phyloP scores from a whole-genome alignment of 2,329 filamentous ascomycete genomes.

The Talaromyces sp. region DNA sequence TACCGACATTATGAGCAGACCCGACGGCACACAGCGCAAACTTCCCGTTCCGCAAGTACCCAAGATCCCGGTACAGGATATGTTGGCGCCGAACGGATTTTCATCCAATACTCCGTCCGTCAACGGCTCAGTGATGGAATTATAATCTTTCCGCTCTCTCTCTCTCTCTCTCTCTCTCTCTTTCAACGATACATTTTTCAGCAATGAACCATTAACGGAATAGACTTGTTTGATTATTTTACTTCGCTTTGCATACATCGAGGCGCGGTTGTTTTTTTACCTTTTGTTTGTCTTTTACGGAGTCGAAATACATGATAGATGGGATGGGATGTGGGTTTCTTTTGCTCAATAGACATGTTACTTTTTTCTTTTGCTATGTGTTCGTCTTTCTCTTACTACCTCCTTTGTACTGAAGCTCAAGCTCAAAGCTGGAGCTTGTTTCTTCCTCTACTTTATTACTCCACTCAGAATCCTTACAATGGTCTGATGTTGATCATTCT shows the following conservation, averaged over 20 bases:
- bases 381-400: not conserved
- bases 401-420: not conserved
- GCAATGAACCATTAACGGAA: conserved; percentile 9
- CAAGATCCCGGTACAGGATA: conserved; percentile 81
- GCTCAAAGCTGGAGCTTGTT: not conserved
- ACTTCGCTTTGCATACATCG: conserved; percentile 7
- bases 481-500: conserved; percentile 5
- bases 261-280: not conserved
- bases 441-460: not conserved
- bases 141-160: not conserved
- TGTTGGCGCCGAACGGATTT: conserved; percentile 65
- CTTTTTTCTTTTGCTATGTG: not conserved
- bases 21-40: conserved; percentile 84
- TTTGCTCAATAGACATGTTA: not conserved
- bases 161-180: not conserved
- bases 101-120: conserved; percentile 72
- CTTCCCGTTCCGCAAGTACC: conserved; percentile 84
- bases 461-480: not conserved
- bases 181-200: conserved; percentile 6
- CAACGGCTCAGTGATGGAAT: conserved; percentile 70
- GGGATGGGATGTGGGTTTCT: not conserved
- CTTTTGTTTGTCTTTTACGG: not conserved
- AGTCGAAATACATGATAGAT: conserved; percentile 10
- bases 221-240: conserved; percentile 14
- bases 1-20: conserved; percentile 85